Base-by-base conservation (phyloP, 352 stramenopile species). In the Phytophthora hybrid region DNA sequence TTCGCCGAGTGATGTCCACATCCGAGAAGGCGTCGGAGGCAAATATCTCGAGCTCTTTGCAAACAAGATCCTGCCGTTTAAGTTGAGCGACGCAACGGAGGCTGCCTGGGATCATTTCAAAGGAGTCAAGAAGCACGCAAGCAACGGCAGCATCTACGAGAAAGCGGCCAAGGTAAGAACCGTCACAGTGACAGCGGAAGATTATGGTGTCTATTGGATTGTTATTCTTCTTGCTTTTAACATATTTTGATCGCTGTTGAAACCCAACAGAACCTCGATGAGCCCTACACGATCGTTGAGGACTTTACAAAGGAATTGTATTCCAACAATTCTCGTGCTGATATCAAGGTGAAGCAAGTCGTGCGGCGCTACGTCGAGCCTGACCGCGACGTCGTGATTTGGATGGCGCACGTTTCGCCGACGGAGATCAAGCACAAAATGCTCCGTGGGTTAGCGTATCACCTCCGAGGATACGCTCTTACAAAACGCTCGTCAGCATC, bases 361-460 rank as follows among this genome's bases (percentile, higher is more conserved):
- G 57, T 89, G 23, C 77, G 81, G 23, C 81, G 84, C n/a, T 89
- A 84, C 75, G 75, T 86, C 2, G 78, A 90, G 44, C 52, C 74
- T n/a, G 82, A 87, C 54, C 77, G 84, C 29, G 71, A 88, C 16
- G 72, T 90, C 44, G 83, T 92, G 34, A 82, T 89, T 19, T 92
- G 82, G 81, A 81, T 77, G 21, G 77, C 84, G 18, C 78, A 78
- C 63, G 77, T 88, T 39, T 74, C 88, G n/a, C 82, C 84, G 11
- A 65, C 82, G 46, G 80, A 84, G 73, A 89, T 92, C 70, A 76
- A 76, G 37, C 63, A 82, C 47, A 76, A 87, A 53, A 79, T 77
- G 7, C 65, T 81, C 11, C 58, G 65, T 19, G 74, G 74, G 18
- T 32, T 80, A 23, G 65, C 63, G 13, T 91, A 90, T 34, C 63